Evolutionary conservation across 176 grass and related monocot genomes (phyloP), one percentile per base, ranked within the genome.

Genomic region (Tillandsia leiboldiana): DNA sequence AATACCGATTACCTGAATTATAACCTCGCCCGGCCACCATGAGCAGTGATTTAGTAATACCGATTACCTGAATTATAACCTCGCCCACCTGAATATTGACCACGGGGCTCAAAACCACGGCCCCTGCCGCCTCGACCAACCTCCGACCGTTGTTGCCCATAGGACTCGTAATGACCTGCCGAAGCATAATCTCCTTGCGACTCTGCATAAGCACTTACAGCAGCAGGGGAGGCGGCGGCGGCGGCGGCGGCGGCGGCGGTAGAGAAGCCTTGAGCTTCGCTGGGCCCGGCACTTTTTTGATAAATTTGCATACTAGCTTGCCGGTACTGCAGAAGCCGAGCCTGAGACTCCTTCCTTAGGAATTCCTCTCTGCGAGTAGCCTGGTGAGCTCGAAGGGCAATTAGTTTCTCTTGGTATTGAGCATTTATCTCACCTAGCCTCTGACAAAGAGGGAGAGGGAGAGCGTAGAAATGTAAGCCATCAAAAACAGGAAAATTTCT

Each of bases 371-470:
- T 87, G 51, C 77, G 76, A 15, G 74, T 80, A 50, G 73, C 84
- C 73, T 99, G 95, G 14, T 74, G 79, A 77, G 79, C 72, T 79
- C 82, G 68, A 70, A 90, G 74, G 67, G 77, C 90, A 67, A 79
- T 10, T 49, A 99, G 73, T 78, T 93, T 99, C 64, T 93, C 87
- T 51, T 86, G 84, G 72, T 90, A 88, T 59, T 90, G 74, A 22
- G 49, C 22, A 82, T 90, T 90, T 52, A 99, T 99, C 80, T 99
- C 87, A 17, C 83, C 86, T 51, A 99, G 75, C 79, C 95, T 99
- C 95, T 99, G 80, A 59, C 75, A 74, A 11, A 70, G 2, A 65
- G 50, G 11, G 13, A 54, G 62, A 78, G 67, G 14, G 77, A 77
- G 74, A 58, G 24, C 61, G 83, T 49, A 65, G 33, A 42, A 4